These are phyloP conservation scores for Mycena olivaceomarginata DNA, from an alignment of 768 basidiomycete genomes.

Conservation along the genomic window DNA sequence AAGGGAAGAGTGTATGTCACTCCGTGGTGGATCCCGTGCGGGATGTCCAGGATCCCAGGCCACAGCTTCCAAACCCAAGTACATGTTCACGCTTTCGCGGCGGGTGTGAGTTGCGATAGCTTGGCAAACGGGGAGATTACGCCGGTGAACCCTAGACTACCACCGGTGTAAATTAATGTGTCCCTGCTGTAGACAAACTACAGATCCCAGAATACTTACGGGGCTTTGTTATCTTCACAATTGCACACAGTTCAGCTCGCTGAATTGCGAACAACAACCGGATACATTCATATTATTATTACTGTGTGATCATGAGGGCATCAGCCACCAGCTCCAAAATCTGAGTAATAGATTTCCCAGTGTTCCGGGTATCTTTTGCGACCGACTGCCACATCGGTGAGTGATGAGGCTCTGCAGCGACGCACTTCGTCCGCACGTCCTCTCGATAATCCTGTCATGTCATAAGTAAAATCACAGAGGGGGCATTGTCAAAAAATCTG, in stretches of 20 bases:
- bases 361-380: constrained; percentile 87
- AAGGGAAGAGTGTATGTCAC: too few relatives aligned
- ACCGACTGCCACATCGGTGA: constrained; percentile 89
- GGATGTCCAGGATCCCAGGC: too few relatives aligned
- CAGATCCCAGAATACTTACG: too few relatives aligned
- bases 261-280: too few relatives aligned
- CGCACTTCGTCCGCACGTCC: constrained; percentile 80
- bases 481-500: constrained; percentile 37
- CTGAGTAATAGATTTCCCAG: constrained; percentile 78
- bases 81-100: not conserved
- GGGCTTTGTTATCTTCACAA: not conserved
- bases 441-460: constrained; percentile 70
- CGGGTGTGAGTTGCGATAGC: not conserved
- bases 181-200: too few relatives aligned
- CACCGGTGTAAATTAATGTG: not conserved
- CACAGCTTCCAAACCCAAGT: constrained; percentile 5
- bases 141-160: not conserved
- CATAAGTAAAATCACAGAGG: constrained; percentile 12
- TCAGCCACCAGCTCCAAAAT: constrained; percentile 83
- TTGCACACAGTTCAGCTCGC: not conserved
- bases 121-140: not conserved
- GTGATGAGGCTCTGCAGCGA: constrained; percentile 91
- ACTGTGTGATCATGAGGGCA: constrained; percentile 53
- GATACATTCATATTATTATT: constrained; percentile 8
- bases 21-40: too few relatives aligned